These are phyloP conservation scores for Coprinopsis sp. DNA, from an alignment of 768 basidiomycete species.

Conservation along the genomic window DNA sequence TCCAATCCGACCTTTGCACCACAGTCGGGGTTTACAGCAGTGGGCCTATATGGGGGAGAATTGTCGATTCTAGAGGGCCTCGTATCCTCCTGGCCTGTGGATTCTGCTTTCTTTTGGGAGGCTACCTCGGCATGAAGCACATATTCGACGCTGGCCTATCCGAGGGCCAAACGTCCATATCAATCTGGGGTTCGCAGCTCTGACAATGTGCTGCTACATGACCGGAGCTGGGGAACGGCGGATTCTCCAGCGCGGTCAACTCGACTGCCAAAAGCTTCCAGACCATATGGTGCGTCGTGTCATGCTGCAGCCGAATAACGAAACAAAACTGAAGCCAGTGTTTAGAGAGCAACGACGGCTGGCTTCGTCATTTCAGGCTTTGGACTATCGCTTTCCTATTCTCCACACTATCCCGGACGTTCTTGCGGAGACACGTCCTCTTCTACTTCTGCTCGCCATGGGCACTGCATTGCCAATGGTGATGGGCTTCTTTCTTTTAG, in stretches of 20 bases:
- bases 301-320: not conserved
- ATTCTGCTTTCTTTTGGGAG: slow-evolving; percentile 55
- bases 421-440: slow-evolving; percentile 74
- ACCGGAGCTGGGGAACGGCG: slow-evolving; percentile 79
- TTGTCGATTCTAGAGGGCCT: slow-evolving; percentile 73
- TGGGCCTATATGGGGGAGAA: slow-evolving; percentile 75
- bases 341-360: slow-evolving; percentile 68
- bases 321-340: slow-evolving; percentile 3
- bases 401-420: slow-evolving; percentile 63
- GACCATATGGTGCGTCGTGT: slow-evolving; percentile 51
- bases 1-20: not conserved
- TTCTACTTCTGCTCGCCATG: slow-evolving; percentile 68
- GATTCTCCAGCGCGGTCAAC: slow-evolving; percentile 67
- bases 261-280: slow-evolving; percentile 79
- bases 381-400: slow-evolving; percentile 92
- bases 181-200: slow-evolving; percentile 41
- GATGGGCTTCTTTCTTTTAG: slow-evolving; percentile 69
- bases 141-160: slow-evolving; percentile 58
- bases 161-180: slow-evolving; percentile 28
- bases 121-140: slow-evolving; percentile 70
- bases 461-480: slow-evolving; percentile 81
- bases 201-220: slow-evolving; percentile 61
- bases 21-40: slow-evolving; percentile 72
- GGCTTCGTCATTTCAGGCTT: slow-evolving; percentile 82
- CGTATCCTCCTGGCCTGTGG: slow-evolving; percentile 58